Conservation (phyloP, 345 rosid species). For the Salix purpurea region DNA sequence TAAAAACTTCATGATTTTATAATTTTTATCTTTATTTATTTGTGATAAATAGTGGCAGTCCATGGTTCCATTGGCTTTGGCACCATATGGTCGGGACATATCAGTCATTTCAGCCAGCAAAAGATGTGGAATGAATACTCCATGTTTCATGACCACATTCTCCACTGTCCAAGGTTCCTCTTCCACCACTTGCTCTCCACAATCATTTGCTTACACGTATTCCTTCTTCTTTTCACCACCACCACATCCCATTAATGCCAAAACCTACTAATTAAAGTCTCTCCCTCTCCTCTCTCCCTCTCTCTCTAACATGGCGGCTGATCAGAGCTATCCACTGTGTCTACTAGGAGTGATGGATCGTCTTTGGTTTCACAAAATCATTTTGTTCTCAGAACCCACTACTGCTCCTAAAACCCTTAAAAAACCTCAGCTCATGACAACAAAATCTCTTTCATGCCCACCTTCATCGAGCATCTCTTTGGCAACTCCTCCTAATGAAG, state of each 20-base stretch:
- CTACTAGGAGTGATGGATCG: constrained; percentile 48
- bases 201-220: constrained; percentile 12
- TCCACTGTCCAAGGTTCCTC: background rate
- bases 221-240: constrained; percentile 9
- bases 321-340: constrained; percentile 20
- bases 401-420: constrained; percentile 16
- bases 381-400: constrained; percentile 35
- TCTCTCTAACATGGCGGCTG: constrained; percentile 27
- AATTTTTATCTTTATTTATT: background rate
- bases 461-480: constrained; percentile 14
- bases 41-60: background rate
- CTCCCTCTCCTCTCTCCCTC: background rate
- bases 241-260: constrained; percentile 15
- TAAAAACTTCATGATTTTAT: no score
- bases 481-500: constrained; percentile 9
- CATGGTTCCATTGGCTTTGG: background rate
- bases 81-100: background rate
- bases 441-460: constrained; percentile 1
- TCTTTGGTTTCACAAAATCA: constrained; percentile 54
- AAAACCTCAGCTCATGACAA: constrained; percentile 5
- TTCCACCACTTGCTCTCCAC: constrained; percentile 10
- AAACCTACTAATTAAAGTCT: background rate
- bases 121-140: constrained; percentile 13
- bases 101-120: background rate
- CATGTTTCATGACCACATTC: constrained; percentile 21